A percentile compares a stretch with the other conserved stretches of the same genome.
These are phyloP conservation scores for Spergularia bocconei DNA, from an alignment of 148 eudicot species.

Conservation along the genomic window DNA sequence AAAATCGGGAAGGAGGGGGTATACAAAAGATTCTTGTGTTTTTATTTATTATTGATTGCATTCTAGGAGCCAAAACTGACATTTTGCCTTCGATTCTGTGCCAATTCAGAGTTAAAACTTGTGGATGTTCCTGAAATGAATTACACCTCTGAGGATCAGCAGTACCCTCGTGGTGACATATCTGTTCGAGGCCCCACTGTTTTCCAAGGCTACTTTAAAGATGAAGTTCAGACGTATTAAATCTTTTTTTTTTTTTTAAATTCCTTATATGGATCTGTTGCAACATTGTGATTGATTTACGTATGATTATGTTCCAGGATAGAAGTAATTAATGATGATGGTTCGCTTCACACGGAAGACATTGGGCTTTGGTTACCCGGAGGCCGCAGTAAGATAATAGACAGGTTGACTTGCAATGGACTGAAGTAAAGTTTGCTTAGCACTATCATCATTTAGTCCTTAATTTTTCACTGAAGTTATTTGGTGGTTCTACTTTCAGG, in stretches of 20 bases:
- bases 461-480: slow-evolving; percentile 1
- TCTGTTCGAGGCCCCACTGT: slow-evolving; percentile 86
- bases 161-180: slow-evolving; percentile 94
- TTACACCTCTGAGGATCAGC: slow-evolving; percentile 92
- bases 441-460: not conserved
- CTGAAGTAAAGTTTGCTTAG: too few species aligned
- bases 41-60: not conserved
- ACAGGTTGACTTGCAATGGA: slow-evolving; percentile 49
- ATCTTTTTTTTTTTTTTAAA: not conserved
- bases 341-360: slow-evolving; percentile 96
- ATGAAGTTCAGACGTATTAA: slow-evolving; percentile 79
- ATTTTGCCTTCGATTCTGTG: slow-evolving; percentile 11
- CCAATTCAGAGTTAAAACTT: slow-evolving; percentile 77
- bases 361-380: slow-evolving; percentile 95
- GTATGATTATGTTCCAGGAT: slow-evolving; percentile 49
- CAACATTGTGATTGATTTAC: slow-evolving; percentile 3
- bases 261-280: not conserved
- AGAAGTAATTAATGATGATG: slow-evolving; percentile 82
- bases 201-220: slow-evolving; percentile 89
- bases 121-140: slow-evolving; percentile 97
- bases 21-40: too few species aligned
- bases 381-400: slow-evolving; percentile 92
- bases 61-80: not conserved
- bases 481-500: slow-evolving; percentile 37
- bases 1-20: too few species aligned